Conservation (phyloP, 1,284 basidiomycete genomes). For the Ganoderma sinense region DNA sequence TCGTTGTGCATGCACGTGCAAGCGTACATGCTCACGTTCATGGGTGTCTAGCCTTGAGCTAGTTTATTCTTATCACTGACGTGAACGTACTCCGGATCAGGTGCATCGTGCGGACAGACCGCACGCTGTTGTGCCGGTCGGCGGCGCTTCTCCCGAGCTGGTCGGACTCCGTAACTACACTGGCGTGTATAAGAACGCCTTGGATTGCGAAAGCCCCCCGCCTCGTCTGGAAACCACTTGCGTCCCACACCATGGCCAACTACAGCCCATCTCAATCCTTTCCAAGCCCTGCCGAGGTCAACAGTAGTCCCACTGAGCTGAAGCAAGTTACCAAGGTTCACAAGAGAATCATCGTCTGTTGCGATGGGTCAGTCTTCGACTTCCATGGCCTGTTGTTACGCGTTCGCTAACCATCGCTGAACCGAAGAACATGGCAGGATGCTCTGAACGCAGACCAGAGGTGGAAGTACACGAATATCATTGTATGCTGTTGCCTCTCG, state of each 20-base stretch:
- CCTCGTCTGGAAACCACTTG: background rate
- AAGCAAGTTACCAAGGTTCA: conserved; percentile 18
- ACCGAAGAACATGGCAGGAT: conserved; percentile 50
- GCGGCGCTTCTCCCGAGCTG: conserved; percentile 1
- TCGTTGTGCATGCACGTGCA: background rate
- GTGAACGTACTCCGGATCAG: conserved; percentile 1
- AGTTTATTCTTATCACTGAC: conserved; percentile 7
- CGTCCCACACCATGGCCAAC: background rate
- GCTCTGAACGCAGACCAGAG: conserved; percentile 54
- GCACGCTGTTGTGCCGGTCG: background rate
- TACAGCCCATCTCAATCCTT: background rate
- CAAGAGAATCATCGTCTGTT: conserved; percentile 73
- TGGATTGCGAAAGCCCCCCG: background rate
- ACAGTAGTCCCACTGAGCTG: background rate
- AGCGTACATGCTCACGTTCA: background rate
- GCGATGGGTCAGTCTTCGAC: conserved; percentile 63
- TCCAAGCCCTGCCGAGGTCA: background rate
- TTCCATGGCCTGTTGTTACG: background rate
- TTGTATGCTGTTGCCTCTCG: conserved; percentile 48
- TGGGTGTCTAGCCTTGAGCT: background rate
- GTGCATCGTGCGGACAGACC: background rate
- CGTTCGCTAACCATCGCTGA: background rate
- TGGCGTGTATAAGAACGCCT: background rate
- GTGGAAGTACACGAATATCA: conserved; percentile 68
- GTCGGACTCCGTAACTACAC: conserved; percentile 15